Evolutionary conservation across 2,329 filamentous ascomycete species (phyloP).

Genomic region (Dryadomyces quercus-mongolicae): DNA sequence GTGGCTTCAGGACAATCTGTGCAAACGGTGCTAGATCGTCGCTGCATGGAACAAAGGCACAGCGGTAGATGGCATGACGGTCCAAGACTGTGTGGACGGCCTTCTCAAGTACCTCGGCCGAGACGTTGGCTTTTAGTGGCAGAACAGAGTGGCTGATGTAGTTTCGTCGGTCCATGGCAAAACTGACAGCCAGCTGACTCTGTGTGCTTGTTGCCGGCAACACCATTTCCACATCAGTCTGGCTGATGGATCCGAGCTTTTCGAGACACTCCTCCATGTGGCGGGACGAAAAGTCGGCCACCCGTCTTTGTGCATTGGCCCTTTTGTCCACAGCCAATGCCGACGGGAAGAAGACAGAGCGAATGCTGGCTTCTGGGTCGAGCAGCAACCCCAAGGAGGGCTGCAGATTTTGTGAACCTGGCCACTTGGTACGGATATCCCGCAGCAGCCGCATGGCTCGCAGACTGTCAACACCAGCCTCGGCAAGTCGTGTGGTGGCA

Average conservation of each 20-base stretch:
- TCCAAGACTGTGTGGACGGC: slow-evolving; percentile 16
- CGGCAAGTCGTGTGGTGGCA: slow-evolving; percentile 7
- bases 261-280: background rate
- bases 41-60: slow-evolving; percentile 19
- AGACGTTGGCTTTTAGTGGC: slow-evolving; percentile 13
- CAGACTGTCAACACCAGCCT: slow-evolving; percentile 21
- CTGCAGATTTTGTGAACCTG: slow-evolving; percentile 5
- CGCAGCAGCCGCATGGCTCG: slow-evolving; percentile 22
- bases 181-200: slow-evolving; percentile 22
- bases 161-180: slow-evolving; percentile 16
- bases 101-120: slow-evolving; percentile 13
- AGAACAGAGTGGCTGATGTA: slow-evolving; percentile 21
- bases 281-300: background rate
- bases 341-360: slow-evolving; percentile 12
- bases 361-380: slow-evolving; percentile 15
- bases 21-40: slow-evolving; percentile 22
- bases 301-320: background rate
- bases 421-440: slow-evolving; percentile 15
- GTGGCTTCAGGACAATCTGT: slow-evolving; percentile 17
- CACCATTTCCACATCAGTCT: slow-evolving; percentile 15
- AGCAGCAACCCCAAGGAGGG: slow-evolving; percentile 17
- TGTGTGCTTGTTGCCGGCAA: slow-evolving; percentile 22
- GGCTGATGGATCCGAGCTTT: background rate
- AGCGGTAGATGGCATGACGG: slow-evolving; percentile 20
- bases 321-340: background rate